A percentile compares a stretch with the other conserved stretches of the same genome.
Evolutionary conservation across 2,329 filamentous ascomycete genomes (phyloP).

Genomic region (Monosporascus cannonballus): DNA sequence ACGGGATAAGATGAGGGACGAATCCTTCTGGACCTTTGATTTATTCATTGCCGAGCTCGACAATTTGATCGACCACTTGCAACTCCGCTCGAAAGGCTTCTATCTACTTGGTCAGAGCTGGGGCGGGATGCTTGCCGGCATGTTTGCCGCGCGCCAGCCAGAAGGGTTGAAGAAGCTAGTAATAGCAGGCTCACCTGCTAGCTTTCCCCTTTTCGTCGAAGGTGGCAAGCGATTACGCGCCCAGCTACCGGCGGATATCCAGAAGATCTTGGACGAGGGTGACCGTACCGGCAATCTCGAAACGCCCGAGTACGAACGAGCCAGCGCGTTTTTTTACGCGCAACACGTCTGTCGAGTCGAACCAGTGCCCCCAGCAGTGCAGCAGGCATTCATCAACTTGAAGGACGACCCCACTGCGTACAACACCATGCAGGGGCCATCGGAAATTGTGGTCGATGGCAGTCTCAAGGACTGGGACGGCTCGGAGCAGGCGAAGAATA

Average conservation of each 20-base stretch:
- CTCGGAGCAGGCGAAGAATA: conserved; percentile 15
- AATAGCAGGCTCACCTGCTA: conserved; percentile 10
- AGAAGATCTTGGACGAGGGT: conserved; percentile 11
- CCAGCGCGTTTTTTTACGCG: conserved; percentile 6
- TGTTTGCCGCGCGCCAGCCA: conserved; percentile 2
- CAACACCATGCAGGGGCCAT: conserved; percentile 16
- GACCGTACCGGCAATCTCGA: conserved; percentile 11
- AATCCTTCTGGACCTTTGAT: conserved; percentile 9
- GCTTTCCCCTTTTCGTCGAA: conserved; percentile 11
- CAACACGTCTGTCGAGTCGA: conserved; percentile 11
- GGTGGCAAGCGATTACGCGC: conserved; percentile 8
- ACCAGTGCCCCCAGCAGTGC: conserved; percentile 9
- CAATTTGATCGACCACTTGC: conserved; percentile 6
- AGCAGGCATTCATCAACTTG: conserved; percentile 8
- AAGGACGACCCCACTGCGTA: conserved; percentile 14
- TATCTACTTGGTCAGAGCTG: not conserved
- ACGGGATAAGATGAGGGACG: conserved; percentile 29
- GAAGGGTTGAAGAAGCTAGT: conserved; percentile 10
- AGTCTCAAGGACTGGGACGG: conserved; percentile 17
- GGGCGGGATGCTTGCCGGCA: conserved; percentile 5
- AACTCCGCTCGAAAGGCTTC: conserved; percentile 1
- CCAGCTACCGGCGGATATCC: conserved; percentile 11
- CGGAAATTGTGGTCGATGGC: conserved; percentile 15
- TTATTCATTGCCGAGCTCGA: conserved; percentile 10
- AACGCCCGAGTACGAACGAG: conserved; percentile 11